Evolutionary conservation across 1,284 basidiomycete species (phyloP), one percentile per base, ranked within the genome.

Genomic region (Spongispora temasekensis): DNA sequence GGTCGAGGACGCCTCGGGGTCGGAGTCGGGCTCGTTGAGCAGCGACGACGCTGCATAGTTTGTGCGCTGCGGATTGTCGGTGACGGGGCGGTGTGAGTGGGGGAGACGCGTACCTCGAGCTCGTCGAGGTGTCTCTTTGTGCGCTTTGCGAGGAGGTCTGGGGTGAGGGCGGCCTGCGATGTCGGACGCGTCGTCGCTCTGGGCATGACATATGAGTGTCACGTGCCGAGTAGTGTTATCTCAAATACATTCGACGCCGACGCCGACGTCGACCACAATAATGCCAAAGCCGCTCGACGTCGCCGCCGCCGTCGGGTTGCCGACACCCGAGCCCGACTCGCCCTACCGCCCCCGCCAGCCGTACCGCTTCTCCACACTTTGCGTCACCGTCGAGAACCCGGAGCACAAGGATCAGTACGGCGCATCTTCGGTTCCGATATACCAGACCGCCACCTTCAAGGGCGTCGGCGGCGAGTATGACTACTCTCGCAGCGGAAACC

Each of bases 371-470:
- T 89, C 90, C 15, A 95, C 94, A 10, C 81, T 93, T 64, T 95
- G 95, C 68, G 95, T 95, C 25, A 97, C 95, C 4, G 94, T 98
- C 63, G 96, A 98, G 70, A 86, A 87, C 65, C 86, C 90, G 0
- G 83, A 84, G 64, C 91, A 92, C 78, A 95, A 97, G 76, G 97
- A 99, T 78, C 97, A 98, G 78, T 93, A 97, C 75, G 95, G 95
- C 44, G 90, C 94, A 60, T 95, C 92, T 64, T 93, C 90, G 12
- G 92, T 97, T 1, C 97, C 97, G 23, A 98, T 99, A 76, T 99
- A 99, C 79, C 96, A 98, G 80, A 92, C 94, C 2, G 90, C 97
- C 23, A 99, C 97, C 1, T 99, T 99, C 87, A 99, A 99, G 79
- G 97, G 97, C 55, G 81, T 97, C 56, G 85, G 85, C 27, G 93